Base-by-base conservation (phyloP, 176 grass and related monocot genomes). In the Cenchrus purpureus region DNA sequence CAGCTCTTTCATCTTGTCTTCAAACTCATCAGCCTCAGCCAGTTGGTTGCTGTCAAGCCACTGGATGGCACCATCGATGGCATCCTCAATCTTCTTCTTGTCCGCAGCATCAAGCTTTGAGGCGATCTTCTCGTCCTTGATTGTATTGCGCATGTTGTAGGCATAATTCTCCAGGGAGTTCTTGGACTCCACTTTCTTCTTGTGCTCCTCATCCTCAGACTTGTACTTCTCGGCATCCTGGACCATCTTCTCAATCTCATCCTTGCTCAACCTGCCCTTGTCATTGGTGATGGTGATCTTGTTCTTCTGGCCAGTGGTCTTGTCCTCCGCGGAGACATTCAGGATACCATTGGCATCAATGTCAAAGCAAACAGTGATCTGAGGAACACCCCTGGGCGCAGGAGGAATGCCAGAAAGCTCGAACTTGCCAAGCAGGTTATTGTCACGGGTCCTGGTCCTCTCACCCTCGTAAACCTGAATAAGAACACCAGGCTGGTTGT, bases 211-310 rank as follows among this genome's bases (percentile, higher is more conserved):
- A 1, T 95, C 93, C 85, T 95, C 87, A 0, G 90, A 85, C 81
- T 90, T 92, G 85, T 92, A 95, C 85, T 92, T 95, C 87, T 95
- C 93, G 0, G 90, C 90, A 1, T 95, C 90, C 69, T 92, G 90
- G 10, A 95, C 90, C 93, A 95, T 92, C 79, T 95, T 90, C 83
- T 95, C 88, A 8, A 95, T 95, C 78, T 95, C 90, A 29, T 95
- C 90, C 78, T 95, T 95, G 87, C 93, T 95, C 57, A 95, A 37
- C 74, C 85, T 85, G 31, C 93, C 93, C 83, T 92, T 95, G 71
- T 95, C 93, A 6, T 95, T 95, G 1, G 90, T 95, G 45, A 95
- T 95, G 11, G 90, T 95, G 88, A 95, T 92, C 82, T 95, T 95
- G 79, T 95, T 95, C 88, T 95, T 92, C 83, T 92, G 93, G 1